Evolutionary conservation across 176 grass and related monocot species (phyloP), one percentile per base, ranked within the genome.

Genomic region (Cymbopogon citratus): DNA sequence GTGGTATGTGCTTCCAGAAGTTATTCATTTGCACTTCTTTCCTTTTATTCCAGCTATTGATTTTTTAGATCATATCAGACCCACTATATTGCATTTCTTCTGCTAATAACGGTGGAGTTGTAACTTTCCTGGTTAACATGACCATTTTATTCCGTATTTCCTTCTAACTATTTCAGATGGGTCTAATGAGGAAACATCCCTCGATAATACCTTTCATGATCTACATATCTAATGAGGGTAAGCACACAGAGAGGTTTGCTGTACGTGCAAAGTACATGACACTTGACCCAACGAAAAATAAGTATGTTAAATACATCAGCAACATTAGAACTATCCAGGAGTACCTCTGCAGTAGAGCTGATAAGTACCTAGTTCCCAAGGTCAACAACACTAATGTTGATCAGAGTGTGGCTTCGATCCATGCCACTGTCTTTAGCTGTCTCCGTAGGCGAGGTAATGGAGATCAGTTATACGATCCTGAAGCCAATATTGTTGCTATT

Each of bases 261-360:
- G 84, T 97, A 31, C 92, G 94, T 56, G 94, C 94, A 82, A 97
- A 97, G 84, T 97, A 97, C 74, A 97, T 97, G 94, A 94, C 94
- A 48, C 14, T 48, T 48, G 45, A 16, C 45, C 45, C 45, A 16
- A 48, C 45, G 14, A 48, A 48, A 48, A 16, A 48, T 48, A 48
- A 48, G 51, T 52, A 52, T 52, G 49, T 52, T 52, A 54, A 54
- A n/a, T 54, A 54, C 6, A 18, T 97, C 40, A 82, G 75, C 69
- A 97, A 97, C 81, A 97, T 97, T 69, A 91, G 94, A 79, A 83
- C 83, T 12, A 97, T 97, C 76, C 94, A 97, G 80, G 90, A 97
- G 69, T 97, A 97, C 83, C 94, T 92, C 57, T 89, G 83, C 77
- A 94, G 91, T 25, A 86, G 94, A 75, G 85, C 94, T 66, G 85